phyloP scores from a whole-genome alignment of 2,329 filamentous ascomycete genomes.

The Alternaria hordeiaustralica region DNA sequence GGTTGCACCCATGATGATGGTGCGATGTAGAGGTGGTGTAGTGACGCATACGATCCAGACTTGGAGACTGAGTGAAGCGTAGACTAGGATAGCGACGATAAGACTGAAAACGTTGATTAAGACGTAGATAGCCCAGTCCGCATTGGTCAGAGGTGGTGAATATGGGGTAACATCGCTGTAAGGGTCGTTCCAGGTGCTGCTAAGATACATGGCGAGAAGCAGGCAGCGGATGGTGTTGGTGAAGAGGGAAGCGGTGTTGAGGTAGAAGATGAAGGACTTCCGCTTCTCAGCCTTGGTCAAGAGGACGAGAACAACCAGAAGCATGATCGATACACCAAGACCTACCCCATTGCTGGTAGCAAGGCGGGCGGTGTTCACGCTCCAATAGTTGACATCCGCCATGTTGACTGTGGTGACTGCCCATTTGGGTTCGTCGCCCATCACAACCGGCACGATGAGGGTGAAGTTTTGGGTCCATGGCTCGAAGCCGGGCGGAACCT shows the following conservation, averaged over 20 bases:
- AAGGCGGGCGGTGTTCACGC: slow-evolving; percentile 56
- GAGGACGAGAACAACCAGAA: slow-evolving; percentile 70
- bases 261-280: slow-evolving; percentile 66
- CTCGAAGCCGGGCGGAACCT: slow-evolving; percentile 51
- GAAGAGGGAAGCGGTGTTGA: slow-evolving; percentile 68
- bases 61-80: slow-evolving; percentile 67
- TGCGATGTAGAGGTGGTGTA: slow-evolving; percentile 50
- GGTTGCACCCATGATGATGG: slow-evolving; percentile 56
- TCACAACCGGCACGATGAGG: slow-evolving; percentile 44
- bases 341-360: slow-evolving; percentile 73
- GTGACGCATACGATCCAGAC: slow-evolving; percentile 68
- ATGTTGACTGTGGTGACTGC: slow-evolving; percentile 50
- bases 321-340: slow-evolving; percentile 70
- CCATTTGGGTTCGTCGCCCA: slow-evolving; percentile 46
- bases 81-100: slow-evolving; percentile 62
- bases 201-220: slow-evolving; percentile 65
- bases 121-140: slow-evolving; percentile 57
- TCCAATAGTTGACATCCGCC: slow-evolving; percentile 52
- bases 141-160: slow-evolving; percentile 49
- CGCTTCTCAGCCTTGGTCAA: slow-evolving; percentile 73
- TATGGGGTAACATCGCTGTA: slow-evolving; percentile 53
- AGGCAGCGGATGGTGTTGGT: slow-evolving; percentile 66
- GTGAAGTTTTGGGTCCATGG: slow-evolving; percentile 60
- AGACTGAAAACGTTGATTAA: slow-evolving; percentile 58
- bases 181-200: slow-evolving; percentile 65